Evolutionary conservation across 306 rosid genomes (phyloP).

Genomic region (Bauhinia variegata): DNA sequence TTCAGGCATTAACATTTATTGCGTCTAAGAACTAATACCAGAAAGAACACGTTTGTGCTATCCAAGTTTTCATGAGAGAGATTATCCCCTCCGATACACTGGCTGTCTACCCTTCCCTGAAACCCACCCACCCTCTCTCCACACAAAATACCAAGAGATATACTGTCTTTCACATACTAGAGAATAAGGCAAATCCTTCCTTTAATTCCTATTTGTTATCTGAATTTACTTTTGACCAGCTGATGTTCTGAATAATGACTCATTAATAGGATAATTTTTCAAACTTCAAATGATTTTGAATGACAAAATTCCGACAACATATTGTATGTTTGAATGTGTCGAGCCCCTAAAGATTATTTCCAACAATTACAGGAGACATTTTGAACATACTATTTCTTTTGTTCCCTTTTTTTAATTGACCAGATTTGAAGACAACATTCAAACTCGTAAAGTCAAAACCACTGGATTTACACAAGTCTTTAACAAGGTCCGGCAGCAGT

Average conservation of each 20-base stretch:
- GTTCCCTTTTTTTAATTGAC: constrained; percentile 4
- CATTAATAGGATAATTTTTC: constrained; percentile 9
- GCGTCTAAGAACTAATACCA: no score
- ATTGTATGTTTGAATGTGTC: neutral
- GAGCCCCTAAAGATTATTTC: constrained; percentile 21
- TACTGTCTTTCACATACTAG: neutral
- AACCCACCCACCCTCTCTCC: no score
- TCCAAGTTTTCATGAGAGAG: no score
- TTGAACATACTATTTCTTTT: neutral
- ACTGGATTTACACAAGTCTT: constrained; percentile 14
- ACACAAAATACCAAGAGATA: no score
- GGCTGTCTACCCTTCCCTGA: no score
- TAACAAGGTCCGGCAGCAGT: constrained; percentile 6
- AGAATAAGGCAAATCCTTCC: no score
- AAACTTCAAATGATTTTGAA: constrained; percentile 21
- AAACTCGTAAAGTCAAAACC: constrained; percentile 24
- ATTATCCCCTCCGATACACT: no score
- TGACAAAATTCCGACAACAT: constrained; percentile 7
- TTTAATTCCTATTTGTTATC: no score
- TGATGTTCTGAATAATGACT: neutral
- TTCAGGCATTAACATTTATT: no score
- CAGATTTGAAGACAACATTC: constrained; percentile 21
- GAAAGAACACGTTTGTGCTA: no score
- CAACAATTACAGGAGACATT: neutral
- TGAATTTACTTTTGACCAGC: no score